Percentiles rank a stretch among this genome's conserved stretches.
phyloP scores from a whole-genome alignment of 139 green algal genomes.

The Chlamydomonas sp. region DNA sequence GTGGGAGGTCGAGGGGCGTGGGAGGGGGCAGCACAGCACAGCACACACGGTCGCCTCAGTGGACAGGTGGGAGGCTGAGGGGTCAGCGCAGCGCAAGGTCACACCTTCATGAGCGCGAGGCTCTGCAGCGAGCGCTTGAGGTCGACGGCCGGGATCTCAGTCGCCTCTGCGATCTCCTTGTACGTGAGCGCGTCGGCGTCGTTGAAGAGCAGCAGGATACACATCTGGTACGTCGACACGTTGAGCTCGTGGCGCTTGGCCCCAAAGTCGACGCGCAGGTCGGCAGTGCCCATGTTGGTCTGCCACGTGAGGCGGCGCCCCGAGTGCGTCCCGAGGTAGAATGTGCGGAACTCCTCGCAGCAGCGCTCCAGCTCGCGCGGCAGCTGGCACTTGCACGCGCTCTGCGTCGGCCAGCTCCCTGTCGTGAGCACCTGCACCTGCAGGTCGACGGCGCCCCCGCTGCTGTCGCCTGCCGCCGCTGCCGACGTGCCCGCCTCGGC shows the following conservation, averaged over 20 bases:
- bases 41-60: conserved; percentile 17
- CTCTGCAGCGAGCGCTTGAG: conserved; percentile 84
- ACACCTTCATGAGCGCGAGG: conserved; percentile 82
- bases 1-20: too few species aligned
- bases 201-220: conserved; percentile 95
- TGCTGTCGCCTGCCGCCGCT: neutral
- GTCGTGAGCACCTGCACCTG: conserved; percentile 91
- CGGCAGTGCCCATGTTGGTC: conserved; percentile 89
- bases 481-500: conserved; percentile 5
- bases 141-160: conserved; percentile 72
- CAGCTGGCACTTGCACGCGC: conserved; percentile 64
- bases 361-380: conserved; percentile 67
- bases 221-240: conserved; percentile 87
- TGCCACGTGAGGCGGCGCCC: conserved; percentile 93
- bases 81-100: neutral
- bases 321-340: conserved; percentile 68
- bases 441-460: conserved; percentile 57
- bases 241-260: conserved; percentile 76
- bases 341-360: conserved; percentile 66
- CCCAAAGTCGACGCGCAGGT: conserved; percentile 71
- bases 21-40: neutral
- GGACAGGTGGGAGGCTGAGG: too few species aligned
- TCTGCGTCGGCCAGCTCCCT: conserved; percentile 83
- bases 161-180: conserved; percentile 42
- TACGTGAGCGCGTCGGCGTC: conserved; percentile 47